A percentile compares a stretch with the other conserved stretches of the same genome.
phyloP scores from a whole-genome alignment of 345 rosid species.

The Clausena lansium region DNA sequence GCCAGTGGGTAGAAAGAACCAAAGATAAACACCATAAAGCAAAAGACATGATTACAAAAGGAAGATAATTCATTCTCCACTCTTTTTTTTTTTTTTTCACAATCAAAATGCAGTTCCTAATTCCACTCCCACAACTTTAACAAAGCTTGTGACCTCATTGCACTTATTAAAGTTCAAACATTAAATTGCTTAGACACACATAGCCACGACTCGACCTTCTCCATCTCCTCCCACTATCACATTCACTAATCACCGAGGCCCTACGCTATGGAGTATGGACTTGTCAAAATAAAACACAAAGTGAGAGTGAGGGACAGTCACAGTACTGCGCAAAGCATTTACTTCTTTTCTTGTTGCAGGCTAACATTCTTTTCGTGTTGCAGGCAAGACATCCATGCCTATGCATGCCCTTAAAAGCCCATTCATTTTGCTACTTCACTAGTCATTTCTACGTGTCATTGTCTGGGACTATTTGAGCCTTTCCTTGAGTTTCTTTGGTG shows the following conservation, averaged over 20 bases:
- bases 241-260: neutral
- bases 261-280: too few relatives aligned
- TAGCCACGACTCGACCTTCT: neutral
- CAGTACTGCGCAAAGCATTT: constrained; percentile 10
- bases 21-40: constrained; percentile 1
- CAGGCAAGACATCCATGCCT: neutral
- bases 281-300: neutral
- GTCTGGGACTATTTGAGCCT: neutral
- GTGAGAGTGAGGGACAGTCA: constrained; percentile 12
- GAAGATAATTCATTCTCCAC: neutral
- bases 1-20: neutral
- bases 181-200: constrained; percentile 12
- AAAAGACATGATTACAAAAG: constrained; percentile 9
- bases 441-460: neutral
- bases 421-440: neutral
- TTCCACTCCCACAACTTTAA: constrained; percentile 13
- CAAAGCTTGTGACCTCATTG: constrained; percentile 13
- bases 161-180: constrained; percentile 1
- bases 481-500: neutral
- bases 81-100: neutral
- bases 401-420: neutral
- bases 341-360: constrained; percentile 2
- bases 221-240: too few relatives aligned
- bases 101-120: constrained; percentile 1
- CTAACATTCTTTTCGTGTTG: neutral